These are phyloP conservation scores for Bolboschoenus planiculmis DNA, from an alignment of 176 grass and related monocot genomes.

Conservation along the genomic window DNA sequence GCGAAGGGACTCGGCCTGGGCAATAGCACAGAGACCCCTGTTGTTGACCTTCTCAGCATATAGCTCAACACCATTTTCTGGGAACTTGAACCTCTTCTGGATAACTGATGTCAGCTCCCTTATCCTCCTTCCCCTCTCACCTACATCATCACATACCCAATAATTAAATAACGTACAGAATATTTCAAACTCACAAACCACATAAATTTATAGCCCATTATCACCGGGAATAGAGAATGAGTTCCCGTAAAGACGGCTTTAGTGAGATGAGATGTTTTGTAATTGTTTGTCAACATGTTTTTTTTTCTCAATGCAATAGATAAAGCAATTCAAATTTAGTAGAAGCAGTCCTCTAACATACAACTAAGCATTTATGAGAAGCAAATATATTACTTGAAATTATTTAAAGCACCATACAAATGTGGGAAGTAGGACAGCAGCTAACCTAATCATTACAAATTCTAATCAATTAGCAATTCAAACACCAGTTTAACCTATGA, in stretches of 20 bases:
- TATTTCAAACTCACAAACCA: neutral
- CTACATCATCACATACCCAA: neutral
- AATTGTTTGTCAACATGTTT: neutral
- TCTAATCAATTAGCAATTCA: neutral
- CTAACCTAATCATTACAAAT: neutral
- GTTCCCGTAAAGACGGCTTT: neutral
- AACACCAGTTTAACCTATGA: neutral
- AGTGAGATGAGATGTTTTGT: neutral
- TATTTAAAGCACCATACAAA: neutral
- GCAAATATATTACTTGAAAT: neutral
- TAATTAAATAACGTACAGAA: neutral
- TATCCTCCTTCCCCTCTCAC: conserved; percentile 67
- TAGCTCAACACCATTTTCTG: conserved; percentile 64
- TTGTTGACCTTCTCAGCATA: conserved; percentile 78
- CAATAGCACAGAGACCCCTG: conserved; percentile 73
- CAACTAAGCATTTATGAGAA: neutral
- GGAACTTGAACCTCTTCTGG: conserved; percentile 81
- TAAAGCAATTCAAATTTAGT: neutral
- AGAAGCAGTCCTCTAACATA: neutral
- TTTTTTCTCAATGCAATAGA: neutral
- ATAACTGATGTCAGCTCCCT: conserved; percentile 74
- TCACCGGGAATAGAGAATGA: neutral
- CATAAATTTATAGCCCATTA: neutral
- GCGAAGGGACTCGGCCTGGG: conserved; percentile 69
- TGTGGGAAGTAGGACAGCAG: neutral